phyloP scores from a whole-genome alignment of 108 stramenopile genomes.

The Pseudonitzschia delicatissima region DNA sequence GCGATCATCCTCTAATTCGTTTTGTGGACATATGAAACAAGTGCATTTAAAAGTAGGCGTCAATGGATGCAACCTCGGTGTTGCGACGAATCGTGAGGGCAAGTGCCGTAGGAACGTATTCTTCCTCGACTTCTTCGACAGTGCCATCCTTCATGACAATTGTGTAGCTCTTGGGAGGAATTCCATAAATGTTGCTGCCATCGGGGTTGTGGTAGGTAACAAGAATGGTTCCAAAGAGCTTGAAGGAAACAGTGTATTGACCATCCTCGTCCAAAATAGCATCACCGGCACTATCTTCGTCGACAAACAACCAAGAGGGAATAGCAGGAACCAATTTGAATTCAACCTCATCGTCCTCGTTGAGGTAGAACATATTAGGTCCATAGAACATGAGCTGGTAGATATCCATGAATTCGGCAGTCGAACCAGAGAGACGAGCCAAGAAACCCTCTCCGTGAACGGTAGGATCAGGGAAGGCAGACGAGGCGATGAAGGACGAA shows the following conservation, averaged over 20 bases:
- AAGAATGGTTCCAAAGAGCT: constrained; percentile 81
- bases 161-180: constrained; percentile 69
- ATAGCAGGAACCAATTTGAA: constrained; percentile 88
- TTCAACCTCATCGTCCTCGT: constrained; percentile 69
- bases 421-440: constrained; percentile 93
- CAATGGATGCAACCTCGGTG: constrained; percentile 65
- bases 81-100: constrained; percentile 76
- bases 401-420: constrained; percentile 94
- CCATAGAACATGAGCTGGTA: constrained; percentile 94
- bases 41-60: constrained; percentile 71
- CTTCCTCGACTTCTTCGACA: constrained; percentile 51
- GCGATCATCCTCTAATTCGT: too few relatives aligned
- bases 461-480: constrained; percentile 85
- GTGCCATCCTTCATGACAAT: constrained; percentile 77
- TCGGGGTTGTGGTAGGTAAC: constrained; percentile 93
- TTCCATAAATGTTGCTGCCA: constrained; percentile 68
- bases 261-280: constrained; percentile 74
- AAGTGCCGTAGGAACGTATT: constrained; percentile 56
- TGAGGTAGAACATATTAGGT: constrained; percentile 68
- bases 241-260: constrained; percentile 75
- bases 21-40: too few relatives aligned
- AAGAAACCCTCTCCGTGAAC: constrained; percentile 87
- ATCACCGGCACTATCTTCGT: constrained; percentile 44
- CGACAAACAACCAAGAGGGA: constrained; percentile 88
- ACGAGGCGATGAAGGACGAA: constrained; percentile 90